Percentiles rank a stretch among this genome's conserved stretches.
phyloP scores from a whole-genome alignment of 1,284 basidiomycete genomes.

The Ustilago hordei region DNA sequence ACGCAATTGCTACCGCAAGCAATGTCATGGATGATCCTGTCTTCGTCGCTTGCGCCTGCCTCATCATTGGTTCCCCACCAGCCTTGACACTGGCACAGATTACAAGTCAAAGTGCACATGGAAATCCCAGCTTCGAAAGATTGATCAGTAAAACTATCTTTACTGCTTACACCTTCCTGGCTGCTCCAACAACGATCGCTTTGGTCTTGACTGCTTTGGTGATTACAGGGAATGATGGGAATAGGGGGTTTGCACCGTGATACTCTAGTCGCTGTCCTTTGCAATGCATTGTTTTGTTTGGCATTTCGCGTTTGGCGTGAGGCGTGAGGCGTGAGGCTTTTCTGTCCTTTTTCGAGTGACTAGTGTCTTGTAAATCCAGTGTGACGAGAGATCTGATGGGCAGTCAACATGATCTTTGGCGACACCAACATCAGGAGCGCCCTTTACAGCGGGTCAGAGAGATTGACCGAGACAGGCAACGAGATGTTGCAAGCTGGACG shows the following conservation, averaged over 20 bases:
- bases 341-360: not conserved
- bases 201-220: conserved; percentile 62
- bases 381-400: not conserved
- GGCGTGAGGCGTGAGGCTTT: not conserved
- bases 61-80: conserved; percentile 82
- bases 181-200: conserved; percentile 63
- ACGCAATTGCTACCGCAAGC: conserved; percentile 42
- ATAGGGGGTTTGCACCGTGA: conserved; percentile 13
- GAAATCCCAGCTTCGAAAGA: conserved; percentile 88
- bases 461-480: not conserved
- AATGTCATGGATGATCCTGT: conserved; percentile 75
- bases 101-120: conserved; percentile 79
- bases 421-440: too few species aligned
- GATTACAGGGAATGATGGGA: conserved; percentile 57
- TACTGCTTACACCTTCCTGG: conserved; percentile 62
- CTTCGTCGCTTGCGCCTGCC: conserved; percentile 82
- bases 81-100: conserved; percentile 77
- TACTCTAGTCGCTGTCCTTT: not conserved
- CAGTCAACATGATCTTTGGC: too few species aligned
- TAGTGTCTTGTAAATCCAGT: not conserved
- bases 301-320: too few species aligned
- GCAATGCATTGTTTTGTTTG: conserved; percentile 1
- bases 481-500: too few species aligned
- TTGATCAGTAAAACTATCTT: conserved; percentile 77
- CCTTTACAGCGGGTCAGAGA: too few species aligned